Evolutionary conservation across 371 early-diverging fungal genomes (phyloP), one percentile per base, ranked within the genome.

Genomic region (Apophysomyces trapeziformis): DNA sequence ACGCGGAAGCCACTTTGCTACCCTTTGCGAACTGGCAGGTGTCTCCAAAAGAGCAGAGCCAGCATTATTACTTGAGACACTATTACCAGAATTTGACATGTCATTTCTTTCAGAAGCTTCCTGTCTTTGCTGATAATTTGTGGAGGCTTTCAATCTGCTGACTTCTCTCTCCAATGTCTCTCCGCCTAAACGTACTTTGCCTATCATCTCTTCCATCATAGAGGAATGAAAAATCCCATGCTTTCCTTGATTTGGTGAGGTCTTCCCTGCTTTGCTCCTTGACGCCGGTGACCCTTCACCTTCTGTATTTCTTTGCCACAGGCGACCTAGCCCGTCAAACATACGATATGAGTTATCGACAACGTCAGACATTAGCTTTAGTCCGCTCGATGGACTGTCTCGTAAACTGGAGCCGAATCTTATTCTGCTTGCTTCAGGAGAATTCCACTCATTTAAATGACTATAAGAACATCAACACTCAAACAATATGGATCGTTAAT

Each of bases 251-350:
- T n/a, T n/a, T 26, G 50, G 11, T 21, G 39, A 12, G 1, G 60
- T 2, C 26, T 59, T 63, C 58, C 45, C 58, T 58, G 57, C 45
- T 58, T 54, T 61, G 64, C 56, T 41, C 35, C n/a, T 21, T n/a
- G 60, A 35, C 7, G 46, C 18, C 16, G 44, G 36, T 50, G n/a
- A 50, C 6, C 50, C 50, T 50, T 50, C 50, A 6, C 21, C 50
- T 38, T 39, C 47, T 50, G 50, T 41, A 47, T 60, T 77, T 44
- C 79, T 63, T 44, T 78, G 77, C 83, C 83, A 83, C 18, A 83
- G 71, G 43, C 76, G 73, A 13, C 79, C 79, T 56, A 83, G 50
- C 1, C 83, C 80, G 61, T 80, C 83, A 73, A 83, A 77, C 35
- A 83, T 66, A 8, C 63, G 63, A 44, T 76, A 78, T 0, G 82